Evolutionary conservation across 2,329 filamentous ascomycete genomes (phyloP), one percentile per base, ranked within the genome.

Genomic region (Chalaropsis ovoidea): DNA sequence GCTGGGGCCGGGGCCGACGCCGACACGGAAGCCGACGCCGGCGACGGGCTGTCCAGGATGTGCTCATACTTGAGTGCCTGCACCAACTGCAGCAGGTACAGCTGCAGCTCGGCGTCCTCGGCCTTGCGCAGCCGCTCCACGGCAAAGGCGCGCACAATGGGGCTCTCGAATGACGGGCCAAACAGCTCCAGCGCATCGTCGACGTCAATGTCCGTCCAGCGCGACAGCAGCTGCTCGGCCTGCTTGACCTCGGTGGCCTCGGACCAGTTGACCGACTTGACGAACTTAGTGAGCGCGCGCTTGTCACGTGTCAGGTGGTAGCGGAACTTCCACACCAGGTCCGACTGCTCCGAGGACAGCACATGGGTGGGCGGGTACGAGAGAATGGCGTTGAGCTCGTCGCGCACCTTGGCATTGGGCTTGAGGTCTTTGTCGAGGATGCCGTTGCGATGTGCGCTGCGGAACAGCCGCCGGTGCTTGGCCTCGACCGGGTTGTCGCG

Each of bases 201-300:
- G 4, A 99, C 87, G 72, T 97, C 94, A 67, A 99, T 96, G 70
- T 95, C 90, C 0, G 89, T 95, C 94, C 94, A 99, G 70, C 92
- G 93, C 0, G 88, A 85, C 19, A 99, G 81, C 3, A 99, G 85
- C 68, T 95, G 90, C 27, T 94, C 89, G 5, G 93, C 92, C 76
- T 96, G 91, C 67, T 89, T 87, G 3, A 89, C 86, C 78, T 99
- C 93, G 68, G 85, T 85, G 60, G 84, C 82, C 73, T 96, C 93
- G 62, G 84, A 85, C 93, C 94, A 99, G 70, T 95, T 92, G 47
- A 96, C 93, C 0, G 93, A 96, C 75, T 97, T 99, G 74, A 97
- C 90, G 70, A 99, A 95, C 72, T 99, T 99, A 42, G 93, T 99
- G 67, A 97, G 79, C 1, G 93, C 89, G 71, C 88, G 81, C 75